phyloP scores from a whole-genome alignment of 2,329 filamentous ascomycete species.

The Bipolaris sorokiniana region DNA sequence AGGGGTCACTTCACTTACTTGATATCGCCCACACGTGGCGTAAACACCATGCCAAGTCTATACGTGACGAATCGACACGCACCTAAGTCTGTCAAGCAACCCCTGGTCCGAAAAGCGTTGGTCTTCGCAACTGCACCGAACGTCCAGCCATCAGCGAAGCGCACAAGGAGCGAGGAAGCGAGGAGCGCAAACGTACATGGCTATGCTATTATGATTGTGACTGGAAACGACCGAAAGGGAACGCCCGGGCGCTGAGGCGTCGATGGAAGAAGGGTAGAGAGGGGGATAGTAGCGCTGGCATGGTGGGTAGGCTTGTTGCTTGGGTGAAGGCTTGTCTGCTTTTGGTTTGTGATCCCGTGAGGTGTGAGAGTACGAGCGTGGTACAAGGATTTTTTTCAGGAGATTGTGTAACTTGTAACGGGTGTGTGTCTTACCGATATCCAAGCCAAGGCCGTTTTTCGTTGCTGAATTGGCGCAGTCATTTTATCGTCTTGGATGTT shows the following conservation, averaged over 20 bases:
- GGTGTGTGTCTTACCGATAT: not conserved
- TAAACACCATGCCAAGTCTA: not conserved
- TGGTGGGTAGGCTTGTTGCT: conserved; percentile 14
- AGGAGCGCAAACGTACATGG: conserved; percentile 1
- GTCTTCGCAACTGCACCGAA: no score
- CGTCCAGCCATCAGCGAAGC: not conserved
- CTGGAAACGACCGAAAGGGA: not conserved
- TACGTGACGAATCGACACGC: not conserved
- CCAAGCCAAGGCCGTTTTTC: not conserved
- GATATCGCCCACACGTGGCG: not conserved
- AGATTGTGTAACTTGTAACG: conserved; percentile 4
- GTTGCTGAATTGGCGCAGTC: not conserved
- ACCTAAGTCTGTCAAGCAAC: not conserved
- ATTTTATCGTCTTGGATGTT: not conserved
- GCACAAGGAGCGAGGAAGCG: not conserved
- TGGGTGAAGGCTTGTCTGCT: conserved; percentile 10
- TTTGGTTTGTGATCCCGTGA: not conserved
- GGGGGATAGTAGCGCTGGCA: conserved; percentile 10
- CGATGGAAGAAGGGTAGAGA: conserved; percentile 6
- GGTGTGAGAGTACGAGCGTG: not conserved
- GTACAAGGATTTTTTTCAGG: not conserved
- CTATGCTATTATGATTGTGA: not conserved
- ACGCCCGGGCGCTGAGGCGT: conserved; percentile 1
- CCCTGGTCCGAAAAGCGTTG: not conserved
- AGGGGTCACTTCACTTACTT: not conserved